A percentile compares a stretch with the other conserved stretches of the same genome.
phyloP scores from a whole-genome alignment of 371 early-diverging fungal species.

The Furculomyces boomerangus region DNA sequence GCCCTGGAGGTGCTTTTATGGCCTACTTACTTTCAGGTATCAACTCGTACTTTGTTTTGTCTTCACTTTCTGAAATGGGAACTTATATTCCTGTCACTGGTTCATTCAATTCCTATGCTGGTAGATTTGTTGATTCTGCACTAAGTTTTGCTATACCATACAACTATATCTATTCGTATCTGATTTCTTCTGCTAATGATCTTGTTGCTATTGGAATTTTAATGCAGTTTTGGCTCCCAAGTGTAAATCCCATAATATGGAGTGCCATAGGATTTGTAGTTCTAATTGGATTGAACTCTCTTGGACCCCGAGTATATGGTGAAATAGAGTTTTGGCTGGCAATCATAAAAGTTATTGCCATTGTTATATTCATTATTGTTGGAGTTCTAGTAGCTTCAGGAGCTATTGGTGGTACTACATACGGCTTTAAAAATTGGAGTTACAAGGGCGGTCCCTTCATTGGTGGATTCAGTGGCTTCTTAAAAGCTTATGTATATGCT shows the following conservation, averaged over 20 bases:
- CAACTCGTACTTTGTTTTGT: constrained; percentile 66
- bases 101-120: constrained; percentile 61
- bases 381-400: constrained; percentile 55
- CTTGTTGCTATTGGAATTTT: constrained; percentile 59
- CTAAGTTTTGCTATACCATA: constrained; percentile 62
- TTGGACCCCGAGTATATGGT: constrained; percentile 49
- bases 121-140: constrained; percentile 65
- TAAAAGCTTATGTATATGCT: constrained; percentile 55
- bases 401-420: constrained; percentile 29
- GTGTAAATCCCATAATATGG: constrained; percentile 36
- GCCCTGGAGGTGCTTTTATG: constrained; percentile 59
- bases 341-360: constrained; percentile 37
- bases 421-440: constrained; percentile 55
- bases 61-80: constrained; percentile 73
- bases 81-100: constrained; percentile 68
- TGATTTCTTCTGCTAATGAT: constrained; percentile 62
- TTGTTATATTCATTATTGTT: constrained; percentile 51
- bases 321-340: constrained; percentile 61
- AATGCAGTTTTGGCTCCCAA: constrained; percentile 60
- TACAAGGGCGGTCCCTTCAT: constrained; percentile 55
- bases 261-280: constrained; percentile 34
- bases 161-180: constrained; percentile 73
- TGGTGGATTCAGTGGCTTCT: constrained; percentile 40
- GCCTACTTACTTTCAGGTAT: constrained; percentile 50
- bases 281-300: constrained; percentile 37